A percentile compares a stretch with the other conserved stretches of the same genome.
Conservation (phyloP, 306 rosid genomes). For the Rosa rugosa region DNA sequence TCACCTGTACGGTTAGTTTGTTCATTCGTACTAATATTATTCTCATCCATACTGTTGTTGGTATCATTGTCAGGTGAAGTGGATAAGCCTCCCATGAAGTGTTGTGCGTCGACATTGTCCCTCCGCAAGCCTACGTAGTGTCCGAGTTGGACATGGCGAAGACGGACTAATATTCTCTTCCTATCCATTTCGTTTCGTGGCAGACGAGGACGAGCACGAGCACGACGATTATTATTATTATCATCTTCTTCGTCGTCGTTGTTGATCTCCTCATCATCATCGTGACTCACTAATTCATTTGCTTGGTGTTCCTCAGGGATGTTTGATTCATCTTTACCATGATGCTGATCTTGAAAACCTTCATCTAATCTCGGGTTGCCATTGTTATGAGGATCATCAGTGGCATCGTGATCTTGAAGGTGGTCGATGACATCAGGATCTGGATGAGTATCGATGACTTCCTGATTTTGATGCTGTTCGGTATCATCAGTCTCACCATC, state of each 20-base stretch:
- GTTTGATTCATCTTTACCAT: not conserved
- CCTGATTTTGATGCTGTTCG: not conserved
- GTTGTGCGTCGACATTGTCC: not conserved
- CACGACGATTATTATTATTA: too few relatives aligned
- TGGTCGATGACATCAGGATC: not conserved
- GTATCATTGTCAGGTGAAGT: not conserved
- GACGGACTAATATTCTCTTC: not conserved
- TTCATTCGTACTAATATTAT: too few relatives aligned
- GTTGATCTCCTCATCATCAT: not conserved
- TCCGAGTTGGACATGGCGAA: slow-evolving; percentile 5
- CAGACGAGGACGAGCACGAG: not conserved
- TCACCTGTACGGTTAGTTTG: too few relatives aligned
- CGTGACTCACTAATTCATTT: too few relatives aligned
- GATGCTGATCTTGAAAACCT: not conserved
- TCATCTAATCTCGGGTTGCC: not conserved
- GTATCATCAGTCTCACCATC: not conserved
- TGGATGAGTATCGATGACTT: not conserved
- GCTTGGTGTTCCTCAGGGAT: not conserved
- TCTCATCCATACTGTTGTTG: not conserved
- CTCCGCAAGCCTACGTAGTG: not conserved
- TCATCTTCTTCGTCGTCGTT: not conserved
- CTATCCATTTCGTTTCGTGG: too few relatives aligned
- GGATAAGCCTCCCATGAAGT: not conserved
- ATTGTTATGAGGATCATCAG: not conserved
- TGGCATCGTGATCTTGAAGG: not conserved